These are phyloP conservation scores for Silybum marianum DNA, from an alignment of 129 eudicot genomes.

Conservation along the genomic window DNA sequence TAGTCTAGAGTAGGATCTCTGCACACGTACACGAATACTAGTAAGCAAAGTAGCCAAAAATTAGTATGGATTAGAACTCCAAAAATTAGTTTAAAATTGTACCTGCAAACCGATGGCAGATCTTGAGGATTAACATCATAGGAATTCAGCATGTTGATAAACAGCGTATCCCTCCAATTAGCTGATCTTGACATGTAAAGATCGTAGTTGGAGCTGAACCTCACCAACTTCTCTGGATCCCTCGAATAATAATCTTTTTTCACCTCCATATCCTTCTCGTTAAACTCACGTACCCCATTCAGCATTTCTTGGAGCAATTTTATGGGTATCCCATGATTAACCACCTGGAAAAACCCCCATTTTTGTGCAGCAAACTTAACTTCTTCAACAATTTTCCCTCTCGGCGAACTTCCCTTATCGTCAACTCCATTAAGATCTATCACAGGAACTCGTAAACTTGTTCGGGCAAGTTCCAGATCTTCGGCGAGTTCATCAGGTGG, in stretches of 20 bases:
- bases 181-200: slow-evolving; percentile 37
- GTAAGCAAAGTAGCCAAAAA: too few relatives aligned
- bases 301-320: slow-evolving; percentile 29
- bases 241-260: slow-evolving; percentile 35
- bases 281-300: slow-evolving; percentile 28
- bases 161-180: slow-evolving; percentile 35
- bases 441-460: slow-evolving; percentile 27
- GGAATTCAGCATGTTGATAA: not conserved
- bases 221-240: slow-evolving; percentile 30
- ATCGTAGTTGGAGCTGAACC: slow-evolving; percentile 32
- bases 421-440: slow-evolving; percentile 22
- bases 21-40: not conserved
- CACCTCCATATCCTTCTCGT: slow-evolving; percentile 24
- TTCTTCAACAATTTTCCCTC: slow-evolving; percentile 20
- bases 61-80: too few relatives aligned
- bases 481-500: slow-evolving; percentile 32
- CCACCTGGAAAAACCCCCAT: slow-evolving; percentile 39
- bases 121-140: slow-evolving; percentile 20
- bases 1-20: too few relatives aligned
- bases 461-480: slow-evolving; percentile 25
- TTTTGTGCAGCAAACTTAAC: slow-evolving; percentile 20
- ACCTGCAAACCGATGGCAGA: slow-evolving; percentile 40
- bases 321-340: slow-evolving; percentile 34
- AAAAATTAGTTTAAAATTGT: not conserved
- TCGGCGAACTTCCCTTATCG: not conserved